phyloP scores from a whole-genome alignment of 768 basidiomycete genomes.

The Saitozyma podzolica region DNA sequence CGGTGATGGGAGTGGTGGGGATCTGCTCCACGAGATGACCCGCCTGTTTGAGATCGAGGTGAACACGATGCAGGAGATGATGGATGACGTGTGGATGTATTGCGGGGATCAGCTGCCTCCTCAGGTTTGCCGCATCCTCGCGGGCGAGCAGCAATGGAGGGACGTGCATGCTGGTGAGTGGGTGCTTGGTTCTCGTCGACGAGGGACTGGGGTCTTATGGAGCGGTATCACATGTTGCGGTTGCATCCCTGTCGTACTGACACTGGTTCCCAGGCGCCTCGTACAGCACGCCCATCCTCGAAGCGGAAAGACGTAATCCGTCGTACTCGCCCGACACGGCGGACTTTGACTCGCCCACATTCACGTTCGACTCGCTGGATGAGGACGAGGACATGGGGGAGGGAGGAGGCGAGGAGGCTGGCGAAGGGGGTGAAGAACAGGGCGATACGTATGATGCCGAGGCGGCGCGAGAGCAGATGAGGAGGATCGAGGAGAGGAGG shows the following conservation, averaged over 20 bases:
- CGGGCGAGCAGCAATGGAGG: slow-evolving; percentile 32
- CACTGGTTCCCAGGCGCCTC: no score
- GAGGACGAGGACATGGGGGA: slow-evolving; percentile 9
- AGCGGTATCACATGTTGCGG: no score
- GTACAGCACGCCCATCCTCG: no score
- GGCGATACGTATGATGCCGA: slow-evolving; percentile 17
- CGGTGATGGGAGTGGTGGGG: slow-evolving; percentile 35
- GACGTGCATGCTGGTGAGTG: slow-evolving; percentile 22
- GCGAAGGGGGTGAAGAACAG: slow-evolving; percentile 10
- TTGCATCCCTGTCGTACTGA: no score
- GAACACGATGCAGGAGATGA: slow-evolving; percentile 37
- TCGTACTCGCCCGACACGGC: slow-evolving; percentile 2
- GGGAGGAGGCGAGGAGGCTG: neutral
- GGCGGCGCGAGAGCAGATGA: slow-evolving; percentile 24
- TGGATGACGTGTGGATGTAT: slow-evolving; percentile 35
- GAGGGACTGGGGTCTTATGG: neutral
- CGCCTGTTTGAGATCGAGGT: slow-evolving; percentile 45
- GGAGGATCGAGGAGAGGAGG: slow-evolving; percentile 14
- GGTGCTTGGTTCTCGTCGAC: no score
- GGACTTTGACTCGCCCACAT: slow-evolving; percentile 1
- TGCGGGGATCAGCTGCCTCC: slow-evolving; percentile 36
- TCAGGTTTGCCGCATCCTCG: slow-evolving; percentile 38
- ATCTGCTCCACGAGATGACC: slow-evolving; percentile 24
- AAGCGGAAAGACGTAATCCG: no score
- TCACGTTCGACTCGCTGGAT: no score